Conservation (phyloP, 345 rosid genomes). For the Euphorbia pulcherrima region DNA sequence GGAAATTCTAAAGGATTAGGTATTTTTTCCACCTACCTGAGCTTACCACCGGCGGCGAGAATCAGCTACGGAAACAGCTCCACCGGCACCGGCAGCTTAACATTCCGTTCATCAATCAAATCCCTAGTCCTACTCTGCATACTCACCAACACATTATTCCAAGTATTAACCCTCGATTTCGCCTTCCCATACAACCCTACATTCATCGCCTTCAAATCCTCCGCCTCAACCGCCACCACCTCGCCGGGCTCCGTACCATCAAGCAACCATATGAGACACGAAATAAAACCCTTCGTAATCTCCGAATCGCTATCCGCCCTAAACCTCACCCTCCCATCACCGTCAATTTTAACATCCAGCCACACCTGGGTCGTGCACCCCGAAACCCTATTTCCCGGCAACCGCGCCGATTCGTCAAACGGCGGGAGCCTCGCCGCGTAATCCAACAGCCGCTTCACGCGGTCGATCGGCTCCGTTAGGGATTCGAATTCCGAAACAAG, state of each 20-base stretch:
- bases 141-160: constrained; percentile 62
- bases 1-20: too few relatives aligned
- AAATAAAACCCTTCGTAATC: constrained; percentile 71
- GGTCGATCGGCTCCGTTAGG: constrained; percentile 44
- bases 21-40: constrained; percentile 5
- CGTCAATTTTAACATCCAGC: constrained; percentile 55
- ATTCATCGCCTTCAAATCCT: constrained; percentile 68
- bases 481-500: constrained; percentile 16
- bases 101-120: constrained; percentile 17
- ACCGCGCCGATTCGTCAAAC: constrained; percentile 61
- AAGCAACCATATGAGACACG: constrained; percentile 69
- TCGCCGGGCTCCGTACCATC: constrained; percentile 80
- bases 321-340: constrained; percentile 55
- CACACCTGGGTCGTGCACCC: constrained; percentile 94
- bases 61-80: constrained; percentile 2
- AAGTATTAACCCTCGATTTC: constrained; percentile 70
- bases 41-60: constrained; percentile 7
- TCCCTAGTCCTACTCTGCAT: constrained; percentile 58
- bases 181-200: constrained; percentile 60
- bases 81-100: not conserved
- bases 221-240: constrained; percentile 55
- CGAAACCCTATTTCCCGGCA: constrained; percentile 49
- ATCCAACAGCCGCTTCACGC: constrained; percentile 71
- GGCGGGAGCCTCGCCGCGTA: constrained; percentile 60
- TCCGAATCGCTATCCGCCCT: constrained; percentile 86